Evolutionary conservation across 768 basidiomycete species (phyloP).

Genomic region (Termitomyces sp.): DNA sequence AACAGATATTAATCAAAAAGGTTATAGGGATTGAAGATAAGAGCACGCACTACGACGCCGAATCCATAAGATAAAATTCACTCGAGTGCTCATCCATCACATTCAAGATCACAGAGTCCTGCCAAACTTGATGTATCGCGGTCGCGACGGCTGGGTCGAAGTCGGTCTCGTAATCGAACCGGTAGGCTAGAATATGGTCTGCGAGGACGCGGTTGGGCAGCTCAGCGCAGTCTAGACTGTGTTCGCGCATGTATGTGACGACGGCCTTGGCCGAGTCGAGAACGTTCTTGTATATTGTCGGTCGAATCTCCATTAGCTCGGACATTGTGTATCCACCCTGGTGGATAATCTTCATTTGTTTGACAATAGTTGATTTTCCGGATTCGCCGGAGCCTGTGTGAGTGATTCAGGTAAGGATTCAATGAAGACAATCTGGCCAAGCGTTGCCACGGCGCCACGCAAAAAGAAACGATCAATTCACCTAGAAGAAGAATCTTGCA

Average conservation of each 20-base stretch:
- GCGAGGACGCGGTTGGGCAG: constrained; percentile 56
- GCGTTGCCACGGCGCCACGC: background rate
- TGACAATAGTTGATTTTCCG: constrained; percentile 41
- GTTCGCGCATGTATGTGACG: constrained; percentile 73
- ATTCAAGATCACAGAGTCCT: constrained; percentile 55
- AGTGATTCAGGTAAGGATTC: constrained; percentile 17
- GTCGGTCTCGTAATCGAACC: constrained; percentile 29
- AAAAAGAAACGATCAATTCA: constrained; percentile 31
- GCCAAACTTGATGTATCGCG: constrained; percentile 67
- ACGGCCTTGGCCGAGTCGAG: constrained; percentile 81
- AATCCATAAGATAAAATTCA: constrained; percentile 2
- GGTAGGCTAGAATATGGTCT: constrained; percentile 61
- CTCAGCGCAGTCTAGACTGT: constrained; percentile 65
- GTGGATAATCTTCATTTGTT: constrained; percentile 3
- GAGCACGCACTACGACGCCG: constrained; percentile 54
- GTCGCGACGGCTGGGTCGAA: constrained; percentile 65
- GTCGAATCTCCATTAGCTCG: constrained; percentile 52
- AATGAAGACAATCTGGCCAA: background rate
- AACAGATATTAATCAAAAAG: background rate
- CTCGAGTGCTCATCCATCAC: constrained; percentile 4
- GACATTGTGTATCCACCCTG: background rate
- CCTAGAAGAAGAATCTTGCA: constrained; percentile 92
- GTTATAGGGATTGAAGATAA: background rate
- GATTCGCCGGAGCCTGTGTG: constrained; percentile 94
- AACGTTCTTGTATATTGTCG: constrained; percentile 72